Evolutionary conservation across 148 eudicot species (phyloP), one percentile per base, ranked within the genome.

Genomic region (Rhododendron molle): DNA sequence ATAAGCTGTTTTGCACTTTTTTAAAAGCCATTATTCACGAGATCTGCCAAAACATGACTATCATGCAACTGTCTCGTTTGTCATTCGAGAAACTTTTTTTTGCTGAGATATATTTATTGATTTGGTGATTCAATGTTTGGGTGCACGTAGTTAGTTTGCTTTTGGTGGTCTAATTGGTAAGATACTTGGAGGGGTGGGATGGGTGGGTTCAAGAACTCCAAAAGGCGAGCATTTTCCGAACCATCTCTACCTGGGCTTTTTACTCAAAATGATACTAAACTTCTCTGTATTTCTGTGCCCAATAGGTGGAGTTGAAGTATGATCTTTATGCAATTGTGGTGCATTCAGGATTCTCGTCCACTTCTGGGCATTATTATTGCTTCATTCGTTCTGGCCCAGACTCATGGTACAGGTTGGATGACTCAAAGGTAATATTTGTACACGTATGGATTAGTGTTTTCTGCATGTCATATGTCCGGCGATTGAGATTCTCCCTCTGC

Each of bases 361-460:
- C 88, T 79, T 92, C 94, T 69, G 99, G 99, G 82, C 99, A 97
- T 89, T 97, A 97, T 88, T 92, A 89, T 76, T 90, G 93, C 86
- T 97, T 91, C 83, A 88, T 97, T 80, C 96, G 98, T 86, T 86
- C 93, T 76, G 88, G 92, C 49, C 92, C 94, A 16, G 92, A 90
- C 56, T 65, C 85, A 44, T 97, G 99, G 99, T 94, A 90, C 91
- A 89, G 89, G 76, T 92, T 95, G 87, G 98, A 97, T 84, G 98
- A 97, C 89, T 89, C 91, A 44, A 88, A 89, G 95, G 99, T 97
- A 93, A 67, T 47, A n/a, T 16, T 46, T 62, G 50, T 11, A 47
- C 13, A 11, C 3, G 3, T 50, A 13, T 50, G 54, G 54, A 13
- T 50, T 50, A 49, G 52, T 23, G 1, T 46, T 28, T 46, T 10